Conservation (phyloP, 352 stramenopile species). For the Phytopythium helicoides region DNA sequence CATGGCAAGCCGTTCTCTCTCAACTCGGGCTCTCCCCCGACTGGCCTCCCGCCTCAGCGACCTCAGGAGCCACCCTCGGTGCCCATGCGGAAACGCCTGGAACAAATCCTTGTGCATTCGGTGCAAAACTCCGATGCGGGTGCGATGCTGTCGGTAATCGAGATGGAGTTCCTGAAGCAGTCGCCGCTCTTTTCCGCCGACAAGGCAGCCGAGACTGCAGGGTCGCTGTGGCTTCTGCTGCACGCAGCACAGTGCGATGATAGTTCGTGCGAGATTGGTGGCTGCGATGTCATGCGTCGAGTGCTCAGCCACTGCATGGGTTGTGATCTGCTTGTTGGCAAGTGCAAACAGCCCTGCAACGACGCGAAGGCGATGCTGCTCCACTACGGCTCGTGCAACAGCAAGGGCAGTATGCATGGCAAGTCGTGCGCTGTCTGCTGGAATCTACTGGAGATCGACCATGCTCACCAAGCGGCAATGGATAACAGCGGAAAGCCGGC, state of each 20-base stretch:
- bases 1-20: constrained; percentile 21
- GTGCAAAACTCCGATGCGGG: constrained; percentile 42
- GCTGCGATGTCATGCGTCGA: constrained; percentile 68
- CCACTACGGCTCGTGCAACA: constrained; percentile 59
- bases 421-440: constrained; percentile 50
- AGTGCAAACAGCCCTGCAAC: constrained; percentile 68
- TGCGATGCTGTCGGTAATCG: constrained; percentile 40
- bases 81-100: constrained; percentile 33
- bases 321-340: constrained; percentile 56
- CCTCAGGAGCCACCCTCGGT: constrained; percentile 23
- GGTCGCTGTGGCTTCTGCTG: constrained; percentile 70
- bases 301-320: constrained; percentile 62
- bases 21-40: constrained; percentile 20
- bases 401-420: constrained; percentile 36
- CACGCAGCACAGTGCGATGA: constrained; percentile 48
- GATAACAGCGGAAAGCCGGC: constrained; percentile 8
- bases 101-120: constrained; percentile 44
- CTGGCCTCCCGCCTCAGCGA: constrained; percentile 11
- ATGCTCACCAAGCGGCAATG: constrained; percentile 49
- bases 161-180: constrained; percentile 47
- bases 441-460: constrained; percentile 71
- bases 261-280: constrained; percentile 46
- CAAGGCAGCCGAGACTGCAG: constrained; percentile 56
- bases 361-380: constrained; percentile 78
- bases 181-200: constrained; percentile 51